Evolutionary conservation across 495 filamentous ascomycete genomes (phyloP).

Genomic region (Chaetomium fimeti): DNA sequence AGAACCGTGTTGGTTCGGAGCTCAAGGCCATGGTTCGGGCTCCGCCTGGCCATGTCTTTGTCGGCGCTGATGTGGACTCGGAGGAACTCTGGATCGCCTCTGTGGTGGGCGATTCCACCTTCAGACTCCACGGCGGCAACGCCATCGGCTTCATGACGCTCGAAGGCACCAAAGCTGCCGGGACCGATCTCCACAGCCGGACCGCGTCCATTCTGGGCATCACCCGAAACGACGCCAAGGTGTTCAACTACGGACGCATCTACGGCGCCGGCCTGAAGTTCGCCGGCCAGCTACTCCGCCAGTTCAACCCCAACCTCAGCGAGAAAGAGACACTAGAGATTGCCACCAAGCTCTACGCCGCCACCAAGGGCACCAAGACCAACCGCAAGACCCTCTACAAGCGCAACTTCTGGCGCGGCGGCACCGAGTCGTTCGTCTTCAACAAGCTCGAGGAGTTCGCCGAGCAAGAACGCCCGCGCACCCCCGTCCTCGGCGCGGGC

Average conservation of each 20-base stretch:
- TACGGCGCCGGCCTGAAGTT: constrained; percentile 96
- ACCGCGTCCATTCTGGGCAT: constrained; percentile 91
- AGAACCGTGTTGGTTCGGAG: constrained; percentile 92
- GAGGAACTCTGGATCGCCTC: constrained; percentile 98
- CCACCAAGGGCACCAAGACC: constrained; percentile 83
- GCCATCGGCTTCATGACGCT: constrained; percentile 99
- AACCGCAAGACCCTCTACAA: constrained; percentile 65
- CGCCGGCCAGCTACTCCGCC: constrained; percentile 80
- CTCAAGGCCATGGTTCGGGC: constrained; percentile 96
- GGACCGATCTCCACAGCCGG: constrained; percentile 92
- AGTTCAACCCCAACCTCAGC: constrained; percentile 83
- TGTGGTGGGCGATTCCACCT: constrained; percentile 89
- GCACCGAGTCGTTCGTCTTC: constrained; percentile 96
- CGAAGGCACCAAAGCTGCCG: constrained; percentile 89
- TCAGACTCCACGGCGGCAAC: constrained; percentile 90
- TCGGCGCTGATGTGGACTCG: constrained; percentile 98
- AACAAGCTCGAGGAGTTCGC: constrained; percentile 97
- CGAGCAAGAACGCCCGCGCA: constrained; percentile 85
- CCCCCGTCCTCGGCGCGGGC: constrained; percentile 90
- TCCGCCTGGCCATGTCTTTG: constrained; percentile 85
- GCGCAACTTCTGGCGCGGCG: constrained; percentile 87
- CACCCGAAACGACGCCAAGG: constrained; percentile 89
- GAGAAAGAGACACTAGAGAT: constrained; percentile 73
- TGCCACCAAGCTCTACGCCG: constrained; percentile 76
- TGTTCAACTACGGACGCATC: constrained; percentile 98